Evolutionary conservation across 345 rosid species (phyloP).

Genomic region (Noccaea caerulescens): DNA sequence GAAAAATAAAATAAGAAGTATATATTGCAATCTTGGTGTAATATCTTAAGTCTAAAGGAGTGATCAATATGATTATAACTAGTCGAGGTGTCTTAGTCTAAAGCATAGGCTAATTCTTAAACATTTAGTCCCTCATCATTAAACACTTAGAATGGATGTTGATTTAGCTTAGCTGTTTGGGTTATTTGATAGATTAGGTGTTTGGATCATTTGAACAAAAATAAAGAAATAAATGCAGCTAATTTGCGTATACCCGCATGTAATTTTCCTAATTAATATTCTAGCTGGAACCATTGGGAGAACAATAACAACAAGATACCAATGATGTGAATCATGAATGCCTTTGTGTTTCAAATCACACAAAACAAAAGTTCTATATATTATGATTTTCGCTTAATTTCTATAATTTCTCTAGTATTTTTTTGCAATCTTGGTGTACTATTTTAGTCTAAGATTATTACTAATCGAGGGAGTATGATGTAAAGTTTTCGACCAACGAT

Average conservation of each 20-base stretch:
- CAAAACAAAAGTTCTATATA: background rate
- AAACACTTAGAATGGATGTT: background rate
- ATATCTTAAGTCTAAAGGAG: background rate
- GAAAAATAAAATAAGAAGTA: background rate
- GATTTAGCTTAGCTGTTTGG: background rate
- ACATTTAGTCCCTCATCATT: background rate
- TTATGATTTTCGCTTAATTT: background rate
- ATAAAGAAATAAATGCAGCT: background rate
- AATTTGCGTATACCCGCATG: background rate
- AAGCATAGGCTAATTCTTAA: slow-evolving; percentile 5
- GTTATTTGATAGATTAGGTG: background rate
- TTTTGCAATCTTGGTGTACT: too few relatives aligned
- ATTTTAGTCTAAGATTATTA: too few relatives aligned
- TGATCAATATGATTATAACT: background rate
- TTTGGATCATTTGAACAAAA: slow-evolving; percentile 20
- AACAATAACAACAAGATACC: background rate
- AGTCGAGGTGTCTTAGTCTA: background rate
- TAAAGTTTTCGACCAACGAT: too few relatives aligned
- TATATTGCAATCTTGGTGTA: background rate
- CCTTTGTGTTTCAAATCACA: slow-evolving; percentile 2
- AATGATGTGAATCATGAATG: slow-evolving; percentile 22
- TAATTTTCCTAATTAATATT: slow-evolving; percentile 10
- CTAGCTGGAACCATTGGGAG: slow-evolving; percentile 11
- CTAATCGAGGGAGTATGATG: too few relatives aligned
- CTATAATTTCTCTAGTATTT: too few relatives aligned